These are phyloP conservation scores for Aechmea fasciata DNA, from an alignment of 176 grass and related monocot genomes.

Conservation along the genomic window DNA sequence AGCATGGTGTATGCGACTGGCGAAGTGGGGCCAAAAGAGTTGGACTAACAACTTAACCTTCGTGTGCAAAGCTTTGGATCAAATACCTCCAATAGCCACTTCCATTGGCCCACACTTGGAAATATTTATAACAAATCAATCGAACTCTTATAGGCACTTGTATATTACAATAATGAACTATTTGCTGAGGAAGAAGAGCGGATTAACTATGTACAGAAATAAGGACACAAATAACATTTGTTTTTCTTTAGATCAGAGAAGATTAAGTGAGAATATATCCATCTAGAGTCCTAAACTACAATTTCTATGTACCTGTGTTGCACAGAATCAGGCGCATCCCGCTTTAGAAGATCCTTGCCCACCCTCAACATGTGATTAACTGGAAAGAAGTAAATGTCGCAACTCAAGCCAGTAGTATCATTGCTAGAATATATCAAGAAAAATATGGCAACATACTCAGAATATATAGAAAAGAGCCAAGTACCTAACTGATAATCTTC, in stretches of 20 bases:
- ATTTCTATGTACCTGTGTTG: constrained; percentile 56
- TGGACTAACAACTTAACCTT: no score
- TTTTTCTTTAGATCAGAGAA: constrained; percentile 3
- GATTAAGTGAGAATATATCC: neutral
- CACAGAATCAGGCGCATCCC: constrained; percentile 59
- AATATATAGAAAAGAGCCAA: neutral
- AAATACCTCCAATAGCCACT: no score
- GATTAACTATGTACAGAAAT: no score
- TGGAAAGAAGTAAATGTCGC: constrained; percentile 26
- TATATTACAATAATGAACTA: no score
- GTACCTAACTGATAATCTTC: constrained; percentile 71
- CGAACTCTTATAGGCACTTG: no score
- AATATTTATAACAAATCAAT: no score
- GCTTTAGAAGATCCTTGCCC: constrained; percentile 58
- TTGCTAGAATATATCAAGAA: neutral
- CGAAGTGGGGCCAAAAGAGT: no score
- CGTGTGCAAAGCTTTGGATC: no score
- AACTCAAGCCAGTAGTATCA: neutral
- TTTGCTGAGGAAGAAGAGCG: no score
- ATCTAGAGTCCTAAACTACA: neutral
- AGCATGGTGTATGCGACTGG: no score
- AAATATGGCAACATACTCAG: neutral
- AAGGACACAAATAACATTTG: no score
- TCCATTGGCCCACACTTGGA: no score
- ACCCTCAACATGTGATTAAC: constrained; percentile 89